Conservation (phyloP, 768 basidiomycete genomes). For the Termitomyces sp. region DNA sequence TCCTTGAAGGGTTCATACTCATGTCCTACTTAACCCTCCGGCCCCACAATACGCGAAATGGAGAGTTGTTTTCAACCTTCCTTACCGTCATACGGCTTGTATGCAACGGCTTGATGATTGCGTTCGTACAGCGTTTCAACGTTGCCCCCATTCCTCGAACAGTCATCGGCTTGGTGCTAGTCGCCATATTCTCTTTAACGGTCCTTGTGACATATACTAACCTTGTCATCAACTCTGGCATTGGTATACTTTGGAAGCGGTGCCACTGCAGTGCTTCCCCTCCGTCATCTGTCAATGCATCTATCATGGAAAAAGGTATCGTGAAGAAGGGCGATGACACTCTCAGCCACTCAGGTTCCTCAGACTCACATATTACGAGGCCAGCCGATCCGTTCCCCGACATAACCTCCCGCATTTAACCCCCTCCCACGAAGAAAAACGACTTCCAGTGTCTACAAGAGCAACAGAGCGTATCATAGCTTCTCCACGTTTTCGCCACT, state of each 20-base stretch:
- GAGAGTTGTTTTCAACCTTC: conserved; percentile 64
- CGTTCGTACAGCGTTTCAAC: conserved; percentile 62
- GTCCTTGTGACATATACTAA: conserved; percentile 68
- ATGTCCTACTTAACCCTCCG: conserved; percentile 44
- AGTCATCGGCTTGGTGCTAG: conserved; percentile 70
- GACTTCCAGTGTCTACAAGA: conserved; percentile 25
- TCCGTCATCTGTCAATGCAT: conserved; percentile 22
- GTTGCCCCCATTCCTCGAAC: conserved; percentile 76
- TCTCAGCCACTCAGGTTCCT: conserved; percentile 7
- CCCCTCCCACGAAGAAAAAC: conserved; percentile 32
- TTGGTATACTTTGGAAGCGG: conserved; percentile 25
- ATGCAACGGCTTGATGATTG: conserved; percentile 66
- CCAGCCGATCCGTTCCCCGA: too few relatives aligned
- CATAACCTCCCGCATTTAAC: too few relatives aligned
- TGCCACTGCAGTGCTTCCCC: conserved; percentile 1
- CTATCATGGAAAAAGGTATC: conserved; percentile 36
- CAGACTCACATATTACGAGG: conserved; percentile 19
- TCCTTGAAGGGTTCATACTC: conserved; percentile 62
- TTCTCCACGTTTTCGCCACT: conserved; percentile 26
- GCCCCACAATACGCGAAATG: conserved; percentile 64
- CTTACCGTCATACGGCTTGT: conserved; percentile 63
- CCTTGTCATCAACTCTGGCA: conserved; percentile 44
- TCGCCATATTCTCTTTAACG: conserved; percentile 66
- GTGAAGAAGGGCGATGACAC: conserved; percentile 30
- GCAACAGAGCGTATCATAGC: conserved; percentile 29